phyloP scores from a whole-genome alignment of 352 stramenopile genomes.

The Phytopythium mirpurense region DNA sequence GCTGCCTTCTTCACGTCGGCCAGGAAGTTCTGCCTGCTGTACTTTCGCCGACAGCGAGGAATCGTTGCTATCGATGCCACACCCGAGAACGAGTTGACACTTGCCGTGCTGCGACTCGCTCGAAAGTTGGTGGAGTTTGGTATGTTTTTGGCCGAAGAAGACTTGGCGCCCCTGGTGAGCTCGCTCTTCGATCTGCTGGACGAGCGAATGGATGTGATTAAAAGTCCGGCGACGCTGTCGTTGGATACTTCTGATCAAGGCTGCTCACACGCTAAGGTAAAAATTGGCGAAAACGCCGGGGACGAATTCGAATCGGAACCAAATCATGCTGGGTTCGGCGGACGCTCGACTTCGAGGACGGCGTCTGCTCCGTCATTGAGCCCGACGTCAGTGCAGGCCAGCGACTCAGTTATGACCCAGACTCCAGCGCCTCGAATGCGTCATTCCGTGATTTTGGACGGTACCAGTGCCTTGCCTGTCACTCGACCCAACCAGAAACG shows the following conservation, averaged over 20 bases:
- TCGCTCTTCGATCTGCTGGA: conserved; percentile 28
- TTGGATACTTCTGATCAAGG: not conserved
- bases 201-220: conserved; percentile 40
- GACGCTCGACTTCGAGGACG: not conserved
- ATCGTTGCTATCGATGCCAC: conserved; percentile 45
- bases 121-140: conserved; percentile 65
- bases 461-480: not conserved
- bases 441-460: conserved; percentile 4
- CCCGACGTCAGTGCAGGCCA: not conserved
- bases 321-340: not conserved
- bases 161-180: conserved; percentile 25
- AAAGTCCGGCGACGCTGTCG: not conserved
- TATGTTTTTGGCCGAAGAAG: conserved; percentile 45
- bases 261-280: not conserved
- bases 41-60: conserved; percentile 38
- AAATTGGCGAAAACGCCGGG: not conserved
- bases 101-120: conserved; percentile 44
- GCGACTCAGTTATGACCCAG: not conserved
- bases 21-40: conserved; percentile 37
- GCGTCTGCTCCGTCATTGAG: not conserved
- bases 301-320: not conserved
- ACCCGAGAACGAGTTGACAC: conserved; percentile 55
- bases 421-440: not conserved
- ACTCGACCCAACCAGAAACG: not conserved
- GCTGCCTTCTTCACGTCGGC: conserved; percentile 42